These are phyloP conservation scores for Trichoderma parareesei DNA, from an alignment of 495 filamentous ascomycete species.

Conservation along the genomic window DNA sequence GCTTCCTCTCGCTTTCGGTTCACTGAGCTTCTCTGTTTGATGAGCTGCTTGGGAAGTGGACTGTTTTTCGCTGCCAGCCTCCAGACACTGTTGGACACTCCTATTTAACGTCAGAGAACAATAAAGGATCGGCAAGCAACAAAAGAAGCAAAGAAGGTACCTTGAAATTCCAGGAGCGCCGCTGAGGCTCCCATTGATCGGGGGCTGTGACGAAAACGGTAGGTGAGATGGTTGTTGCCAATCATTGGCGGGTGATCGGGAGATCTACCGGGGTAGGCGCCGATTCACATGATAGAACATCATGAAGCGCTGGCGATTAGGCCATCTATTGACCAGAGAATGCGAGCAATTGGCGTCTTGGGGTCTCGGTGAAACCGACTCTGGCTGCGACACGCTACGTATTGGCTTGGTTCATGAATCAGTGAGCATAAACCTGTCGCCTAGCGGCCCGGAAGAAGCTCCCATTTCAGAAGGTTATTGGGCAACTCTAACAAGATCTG, in stretches of 20 bases:
- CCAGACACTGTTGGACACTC: not conserved
- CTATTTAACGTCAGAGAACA: not conserved
- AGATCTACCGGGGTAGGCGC: not conserved
- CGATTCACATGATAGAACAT: not conserved
- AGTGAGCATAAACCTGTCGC: not conserved
- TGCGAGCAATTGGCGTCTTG: not conserved
- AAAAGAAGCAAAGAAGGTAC: not conserved
- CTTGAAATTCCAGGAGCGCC: not conserved
- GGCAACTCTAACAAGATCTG: not conserved
- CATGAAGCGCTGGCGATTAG: not conserved
- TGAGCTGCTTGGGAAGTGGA: not conserved
- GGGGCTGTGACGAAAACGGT: not conserved
- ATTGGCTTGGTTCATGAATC: not conserved
- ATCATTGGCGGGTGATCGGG: not conserved
- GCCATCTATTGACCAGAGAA: not conserved
- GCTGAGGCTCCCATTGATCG: not conserved
- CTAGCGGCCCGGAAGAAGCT: conserved; percentile 5
- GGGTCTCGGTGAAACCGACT: not conserved
- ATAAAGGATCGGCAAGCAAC: not conserved
- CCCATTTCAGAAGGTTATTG: conserved; percentile 4
- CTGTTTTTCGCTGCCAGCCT: too few relatives aligned
- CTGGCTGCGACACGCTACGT: not conserved
- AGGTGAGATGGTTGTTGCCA: not conserved
- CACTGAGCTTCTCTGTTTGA: not conserved
- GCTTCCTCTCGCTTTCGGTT: not conserved